Evolutionary conservation across 2,329 filamentous ascomycete species (phyloP), one percentile per base, ranked within the genome.

Genomic region (Zopfia rhizophila): DNA sequence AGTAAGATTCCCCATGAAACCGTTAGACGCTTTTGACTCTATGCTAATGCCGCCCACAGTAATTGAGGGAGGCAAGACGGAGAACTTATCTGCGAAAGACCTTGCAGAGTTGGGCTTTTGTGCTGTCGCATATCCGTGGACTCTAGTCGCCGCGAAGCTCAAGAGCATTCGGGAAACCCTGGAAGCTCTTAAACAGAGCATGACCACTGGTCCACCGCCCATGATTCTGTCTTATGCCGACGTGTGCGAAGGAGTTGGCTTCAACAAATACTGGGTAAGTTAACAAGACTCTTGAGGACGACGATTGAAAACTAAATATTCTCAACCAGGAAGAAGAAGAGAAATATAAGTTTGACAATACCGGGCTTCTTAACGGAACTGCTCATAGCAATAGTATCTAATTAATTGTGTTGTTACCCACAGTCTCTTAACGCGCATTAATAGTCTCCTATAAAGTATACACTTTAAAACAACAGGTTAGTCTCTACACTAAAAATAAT

Each of bases 121-220:
- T 17, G 68, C 66, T 1, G 75, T 77, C 1, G 73, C 72, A 0
- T 78, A 78, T 43, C 74, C 74, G 1, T 77, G 72, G 72, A 75
- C 72, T 1, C 58, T 78, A 28, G 74, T 77, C 2, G 75, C 76
- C 4, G 73, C 75, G 2, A 73, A 74, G 37, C 38, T 78, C 4
- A 75, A 71, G 62, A 69, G 69, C 13, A 71, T 77, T 7, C 47
- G 65, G 5, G 67, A 74, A 38, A 61, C 69, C 1, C 50, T 75
- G 5, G 71, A 72, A 44, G 63, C 51, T 0, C 32, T 79, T 23
- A 79, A 79, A 56, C 62, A 60, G 16, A 74, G 69, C n/a, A 65
- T 79, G 55, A 68, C 64, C 1, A 61, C 68, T 5, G 76, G 75
- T 0, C 63, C 66, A 3, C 76, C 76, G 2, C 73, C 75, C 1